Evolutionary conservation across 768 basidiomycete genomes (phyloP), one percentile per base, ranked within the genome.

Genomic region (Artomyces pyxidatus): DNA sequence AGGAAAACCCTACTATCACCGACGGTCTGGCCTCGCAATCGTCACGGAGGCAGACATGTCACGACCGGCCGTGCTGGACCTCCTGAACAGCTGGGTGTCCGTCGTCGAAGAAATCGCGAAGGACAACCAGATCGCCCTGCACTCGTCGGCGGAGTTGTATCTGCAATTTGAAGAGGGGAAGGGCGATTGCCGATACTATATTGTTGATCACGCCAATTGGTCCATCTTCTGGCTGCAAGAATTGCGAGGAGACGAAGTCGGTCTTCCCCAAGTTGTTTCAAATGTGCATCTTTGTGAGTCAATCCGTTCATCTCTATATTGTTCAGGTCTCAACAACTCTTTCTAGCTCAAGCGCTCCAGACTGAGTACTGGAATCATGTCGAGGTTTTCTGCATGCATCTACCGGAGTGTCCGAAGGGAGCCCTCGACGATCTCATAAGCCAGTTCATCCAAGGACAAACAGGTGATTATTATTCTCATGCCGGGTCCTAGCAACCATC

Each of bases 211-310:
- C 30, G 39, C 14, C n/a, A 14, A 10, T 37, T 17, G 38, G n/a
- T n/a, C 38, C 14, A n/a, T 40, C 37, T 48, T 48, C 39, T 48
- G 47, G 47, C 47, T 48, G 17, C 10, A 39, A 22, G 28, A 10
- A 10, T 8, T 5, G 8, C 6, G 19, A 4, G 28, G 37, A 27
- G 39, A 48, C 4, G 7, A 26, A 10, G 17, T 46, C 12, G 45
- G 45, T 17, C 10, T 46, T 12, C 7, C 14, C 9, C 14, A 12
- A 23, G 3, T 22, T 27, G 29, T 37, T 12, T 46, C 45, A 14
- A 12, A 12, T 7, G n/a, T 11, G 35, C 47, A 48, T 40, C 47
- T 48, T 17, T 27, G 47, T 48, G 26, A 17, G 47, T 16, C 25
- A 23, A 25, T 37, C 19, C 37, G 21, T 16, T 6, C 45, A n/a